Evolutionary conservation across 805 yeast genomes (phyloP), one percentile per base, ranked within the genome.

Genomic region (Torulaspora delbrueckii): DNA sequence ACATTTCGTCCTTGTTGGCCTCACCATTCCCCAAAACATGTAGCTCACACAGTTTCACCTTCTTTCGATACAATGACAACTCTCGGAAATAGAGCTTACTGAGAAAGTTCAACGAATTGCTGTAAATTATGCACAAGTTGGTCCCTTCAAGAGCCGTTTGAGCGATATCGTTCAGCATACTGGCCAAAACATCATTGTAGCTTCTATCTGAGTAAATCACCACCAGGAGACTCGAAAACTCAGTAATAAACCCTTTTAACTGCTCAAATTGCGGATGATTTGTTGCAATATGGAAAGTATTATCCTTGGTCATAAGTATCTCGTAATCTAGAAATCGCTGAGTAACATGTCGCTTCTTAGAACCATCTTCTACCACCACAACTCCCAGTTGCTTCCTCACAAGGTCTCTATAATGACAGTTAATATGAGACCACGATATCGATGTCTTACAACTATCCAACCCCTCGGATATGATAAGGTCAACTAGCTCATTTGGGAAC

Each of bases 11-110:
- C 10, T 23, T 25, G 13, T 25, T 22, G n/a, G 30, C 27, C 2
- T 32, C 3, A 2, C 31, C 23, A 42, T 49, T 51, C 7, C 65
- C 65, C 22, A 57, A 32, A 1, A 60, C 40, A 47, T 62, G 60
- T 16, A 62, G 40, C 37, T 62, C 67, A 39, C 59, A 49, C 23
- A 62, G 40, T 3, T 42, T 33, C 16, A 62, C 33, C 13, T 26
- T 37, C 10, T 42, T 24, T 8, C 26, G 33, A 9, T 41, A 41
- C 25, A 43, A 36, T 13, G 45, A 36, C 25, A 62, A 46, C 37
- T 54, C 59, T 4, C 57, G 53, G 25, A 62, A 61, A 43, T 62
- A 61, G 32, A 62, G 34, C 39, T 56, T 55, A 42, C 63, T 59
- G 23, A 62, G 37, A 36, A 50, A 61, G 45, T 62, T 60, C 12